phyloP scores from a whole-genome alignment of 371 early-diverging fungal species.

The Rhizomucor pusillus region DNA sequence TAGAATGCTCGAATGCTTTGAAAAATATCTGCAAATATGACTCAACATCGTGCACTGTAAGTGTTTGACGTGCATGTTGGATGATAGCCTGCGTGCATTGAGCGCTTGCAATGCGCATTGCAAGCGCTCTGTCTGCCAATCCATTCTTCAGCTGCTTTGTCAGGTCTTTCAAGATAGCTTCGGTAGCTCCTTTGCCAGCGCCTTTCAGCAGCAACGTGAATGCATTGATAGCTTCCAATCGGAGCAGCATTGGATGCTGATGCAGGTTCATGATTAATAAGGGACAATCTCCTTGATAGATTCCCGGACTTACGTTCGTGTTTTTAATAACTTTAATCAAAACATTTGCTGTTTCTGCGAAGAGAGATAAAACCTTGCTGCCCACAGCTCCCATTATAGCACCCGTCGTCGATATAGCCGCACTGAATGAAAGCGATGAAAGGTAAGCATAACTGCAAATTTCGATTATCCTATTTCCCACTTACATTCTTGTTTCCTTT shows the following conservation, averaged over 20 bases:
- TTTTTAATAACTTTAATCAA: constrained; percentile 66
- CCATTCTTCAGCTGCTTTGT: constrained; percentile 66
- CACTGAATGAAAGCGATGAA: constrained; percentile 43
- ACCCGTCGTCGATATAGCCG: constrained; percentile 77
- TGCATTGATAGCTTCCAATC: constrained; percentile 71
- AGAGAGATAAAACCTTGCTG: constrained; percentile 68
- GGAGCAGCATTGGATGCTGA: constrained; percentile 59
- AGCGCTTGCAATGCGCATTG: constrained; percentile 60
- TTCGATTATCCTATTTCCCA: not conserved
- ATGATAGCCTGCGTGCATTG: constrained; percentile 55
- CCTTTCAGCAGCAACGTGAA: constrained; percentile 69
- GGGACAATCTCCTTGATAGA: not conserved
- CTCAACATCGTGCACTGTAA: constrained; percentile 66
- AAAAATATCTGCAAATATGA: constrained; percentile 49
- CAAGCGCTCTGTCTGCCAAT: constrained; percentile 71
- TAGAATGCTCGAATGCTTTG: constrained; percentile 70
- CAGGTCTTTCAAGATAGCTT: constrained; percentile 72
- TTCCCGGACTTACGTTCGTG: constrained; percentile 65
- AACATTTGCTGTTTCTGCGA: constrained; percentile 73
- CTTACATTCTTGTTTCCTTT: constrained; percentile 58
- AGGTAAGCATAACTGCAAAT: not conserved
- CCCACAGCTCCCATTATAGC: constrained; percentile 67
- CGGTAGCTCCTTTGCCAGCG: constrained; percentile 76
- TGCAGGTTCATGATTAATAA: not conserved
- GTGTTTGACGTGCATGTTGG: constrained; percentile 47